These are phyloP conservation scores for Boletus edulis DNA, from an alignment of 768 basidiomycete genomes.

Conservation along the genomic window DNA sequence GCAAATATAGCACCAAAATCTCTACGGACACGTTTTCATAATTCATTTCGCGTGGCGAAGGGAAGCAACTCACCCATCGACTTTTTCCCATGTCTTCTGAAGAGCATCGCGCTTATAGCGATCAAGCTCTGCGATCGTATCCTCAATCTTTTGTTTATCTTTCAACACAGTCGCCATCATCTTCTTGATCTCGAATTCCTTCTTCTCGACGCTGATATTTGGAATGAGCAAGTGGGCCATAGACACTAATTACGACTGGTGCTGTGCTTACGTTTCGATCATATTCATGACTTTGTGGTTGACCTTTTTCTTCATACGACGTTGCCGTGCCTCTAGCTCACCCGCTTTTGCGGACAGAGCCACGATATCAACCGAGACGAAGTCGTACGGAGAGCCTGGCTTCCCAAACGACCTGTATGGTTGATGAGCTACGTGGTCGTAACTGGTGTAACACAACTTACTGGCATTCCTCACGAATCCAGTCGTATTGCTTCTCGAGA, in stretches of 20 bases:
- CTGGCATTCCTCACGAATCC: slow-evolving; percentile 90
- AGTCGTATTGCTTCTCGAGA: slow-evolving; percentile 80
- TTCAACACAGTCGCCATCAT: slow-evolving; percentile 85
- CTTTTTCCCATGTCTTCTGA: slow-evolving; percentile 94
- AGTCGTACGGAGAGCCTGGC: slow-evolving; percentile 78
- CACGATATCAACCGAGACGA: slow-evolving; percentile 58
- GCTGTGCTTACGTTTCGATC: slow-evolving; percentile 76
- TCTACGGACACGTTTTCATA: slow-evolving; percentile 36
- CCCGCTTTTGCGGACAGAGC: slow-evolving; percentile 60
- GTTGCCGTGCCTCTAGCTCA: slow-evolving; percentile 76
- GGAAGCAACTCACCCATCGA: slow-evolving; percentile 64
- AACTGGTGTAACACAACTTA: slow-evolving; percentile 39
- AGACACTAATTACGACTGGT: background rate
- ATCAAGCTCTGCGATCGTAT: slow-evolving; percentile 90
- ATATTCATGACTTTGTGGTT: slow-evolving; percentile 95
- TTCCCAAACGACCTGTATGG: slow-evolving; percentile 76
- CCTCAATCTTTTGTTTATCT: slow-evolving; percentile 94
- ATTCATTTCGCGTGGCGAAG: background rate
- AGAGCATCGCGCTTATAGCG: slow-evolving; percentile 92
- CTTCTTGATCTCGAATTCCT: slow-evolving; percentile 81
- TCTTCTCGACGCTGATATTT: slow-evolving; percentile 80
- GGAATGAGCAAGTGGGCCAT: background rate
- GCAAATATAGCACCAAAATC: slow-evolving; percentile 97
- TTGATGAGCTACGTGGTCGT: background rate
- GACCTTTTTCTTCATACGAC: slow-evolving; percentile 91